These are phyloP conservation scores for Hyphodiscus sp. DNA, from an alignment of 2,329 filamentous ascomycete genomes.

Conservation along the genomic window DNA sequence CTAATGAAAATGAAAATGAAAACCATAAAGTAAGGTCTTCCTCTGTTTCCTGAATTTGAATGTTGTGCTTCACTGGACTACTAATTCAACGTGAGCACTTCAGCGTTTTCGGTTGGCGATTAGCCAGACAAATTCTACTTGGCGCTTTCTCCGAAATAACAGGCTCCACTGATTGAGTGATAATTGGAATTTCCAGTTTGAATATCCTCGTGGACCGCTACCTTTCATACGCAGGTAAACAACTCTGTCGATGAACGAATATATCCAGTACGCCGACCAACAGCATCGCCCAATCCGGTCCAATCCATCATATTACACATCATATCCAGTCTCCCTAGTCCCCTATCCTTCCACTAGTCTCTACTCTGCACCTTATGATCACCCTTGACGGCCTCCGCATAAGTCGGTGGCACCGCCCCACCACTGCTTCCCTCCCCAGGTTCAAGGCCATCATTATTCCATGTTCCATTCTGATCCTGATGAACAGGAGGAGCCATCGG, in stretches of 20 bases:
- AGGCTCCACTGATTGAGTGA: no score
- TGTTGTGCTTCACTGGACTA: neutral
- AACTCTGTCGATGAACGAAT: neutral
- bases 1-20: conserved; percentile 12
- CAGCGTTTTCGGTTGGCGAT: no score
- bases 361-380: conserved; percentile 79
- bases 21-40: conserved; percentile 1
- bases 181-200: no score
- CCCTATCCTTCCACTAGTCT: conserved; percentile 16
- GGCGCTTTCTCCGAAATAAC: no score
- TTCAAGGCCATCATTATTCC: conserved; percentile 27
- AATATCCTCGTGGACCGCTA: neutral
- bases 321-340: neutral
- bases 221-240: neutral
- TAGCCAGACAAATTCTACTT: no score
- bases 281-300: neutral
- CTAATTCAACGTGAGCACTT: no score
- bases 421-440: conserved; percentile 30
- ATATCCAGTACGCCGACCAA: neutral
- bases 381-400: conserved; percentile 81
- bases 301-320: neutral
- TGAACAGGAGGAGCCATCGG: conserved; percentile 29
- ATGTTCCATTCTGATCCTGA: conserved; percentile 27
- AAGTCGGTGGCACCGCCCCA: conserved; percentile 66
- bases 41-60: neutral